A percentile compares a stretch with the other conserved stretches of the same genome.
Conservation (phyloP, 1,284 basidiomycete species). For the Ceratobasidium sp. region DNA sequence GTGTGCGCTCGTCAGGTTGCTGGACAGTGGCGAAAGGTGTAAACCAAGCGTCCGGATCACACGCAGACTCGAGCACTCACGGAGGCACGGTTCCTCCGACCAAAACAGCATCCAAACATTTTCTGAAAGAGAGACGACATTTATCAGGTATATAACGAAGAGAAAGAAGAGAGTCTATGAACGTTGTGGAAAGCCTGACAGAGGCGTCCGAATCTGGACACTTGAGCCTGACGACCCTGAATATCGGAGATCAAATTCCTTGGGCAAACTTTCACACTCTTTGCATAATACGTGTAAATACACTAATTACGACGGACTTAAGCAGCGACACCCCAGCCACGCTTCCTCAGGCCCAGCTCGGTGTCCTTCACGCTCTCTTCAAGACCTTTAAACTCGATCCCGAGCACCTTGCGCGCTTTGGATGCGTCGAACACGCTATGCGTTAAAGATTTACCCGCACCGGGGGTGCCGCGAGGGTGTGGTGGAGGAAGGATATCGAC, state of each 20-base stretch:
- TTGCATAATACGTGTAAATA: conserved; percentile 30
- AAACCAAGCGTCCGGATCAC: conserved; percentile 6
- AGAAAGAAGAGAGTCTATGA: conserved; percentile 42
- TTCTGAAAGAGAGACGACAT: conserved; percentile 46
- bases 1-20: conserved; percentile 39
- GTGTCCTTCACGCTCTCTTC: conserved; percentile 62
- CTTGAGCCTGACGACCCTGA: conserved; percentile 40
- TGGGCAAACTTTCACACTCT: conserved; percentile 19
- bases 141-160: conserved; percentile 40
- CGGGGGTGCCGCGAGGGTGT: conserved; percentile 54
- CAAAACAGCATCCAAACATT: conserved; percentile 44
- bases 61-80: conserved; percentile 17
- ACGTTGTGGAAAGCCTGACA: conserved; percentile 41
- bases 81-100: conserved; percentile 6
- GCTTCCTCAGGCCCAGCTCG: conserved; percentile 60
- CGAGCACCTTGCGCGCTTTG: conserved; percentile 63
- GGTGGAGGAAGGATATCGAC: conserved; percentile 39
- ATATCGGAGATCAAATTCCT: conserved; percentile 45
- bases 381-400: conserved; percentile 62
- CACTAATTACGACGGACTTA: conserved; percentile 10
- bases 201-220: conserved; percentile 33
- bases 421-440: conserved; percentile 55
- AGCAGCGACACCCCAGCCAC: conserved; percentile 54
- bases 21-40: conserved; percentile 26
- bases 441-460: conserved; percentile 59